Evolutionary conservation across 2,329 filamentous ascomycete genomes (phyloP).

Genomic region (Colletotrichum sp.): DNA sequence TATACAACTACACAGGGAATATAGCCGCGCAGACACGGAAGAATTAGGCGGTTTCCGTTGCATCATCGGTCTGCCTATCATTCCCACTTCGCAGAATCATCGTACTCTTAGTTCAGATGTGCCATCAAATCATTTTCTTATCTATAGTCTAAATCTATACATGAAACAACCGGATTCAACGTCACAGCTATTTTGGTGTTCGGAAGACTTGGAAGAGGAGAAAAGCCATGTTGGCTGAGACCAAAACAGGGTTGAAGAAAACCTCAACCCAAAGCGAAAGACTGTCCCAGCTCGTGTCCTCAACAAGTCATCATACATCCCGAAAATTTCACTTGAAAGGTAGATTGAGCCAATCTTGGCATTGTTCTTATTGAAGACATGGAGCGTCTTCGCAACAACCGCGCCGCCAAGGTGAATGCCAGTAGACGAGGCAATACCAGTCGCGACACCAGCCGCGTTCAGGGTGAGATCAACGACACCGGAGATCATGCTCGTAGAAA

Average conservation of each 20-base stretch:
- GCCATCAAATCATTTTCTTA: background rate
- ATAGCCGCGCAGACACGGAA: too few species aligned
- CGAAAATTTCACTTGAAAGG: rapidly evolving
- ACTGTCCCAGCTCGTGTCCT: background rate
- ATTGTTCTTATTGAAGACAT: background rate
- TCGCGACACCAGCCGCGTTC: background rate
- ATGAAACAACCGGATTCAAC: rapidly evolving
- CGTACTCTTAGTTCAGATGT: too few species aligned
- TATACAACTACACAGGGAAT: too few species aligned
- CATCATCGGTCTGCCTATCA: too few species aligned
- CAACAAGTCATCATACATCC: too few species aligned
- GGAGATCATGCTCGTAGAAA: background rate
- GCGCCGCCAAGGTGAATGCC: background rate
- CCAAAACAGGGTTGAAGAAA: background rate
- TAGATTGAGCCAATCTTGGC: background rate
- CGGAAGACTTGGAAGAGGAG: background rate
- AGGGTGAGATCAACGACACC: background rate
- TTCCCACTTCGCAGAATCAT: too few species aligned
- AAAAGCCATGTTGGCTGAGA: background rate
- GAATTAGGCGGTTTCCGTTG: too few species aligned
- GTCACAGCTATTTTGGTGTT: background rate
- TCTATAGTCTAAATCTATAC: background rate
- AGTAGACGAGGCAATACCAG: background rate
- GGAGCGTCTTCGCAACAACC: background rate
- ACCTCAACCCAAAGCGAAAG: background rate